Percentiles rank a stretch among this genome's conserved stretches.
Evolutionary conservation across 441 rosid genomes (phyloP).

Genomic region (Euphorbia schlechtendalii): DNA sequence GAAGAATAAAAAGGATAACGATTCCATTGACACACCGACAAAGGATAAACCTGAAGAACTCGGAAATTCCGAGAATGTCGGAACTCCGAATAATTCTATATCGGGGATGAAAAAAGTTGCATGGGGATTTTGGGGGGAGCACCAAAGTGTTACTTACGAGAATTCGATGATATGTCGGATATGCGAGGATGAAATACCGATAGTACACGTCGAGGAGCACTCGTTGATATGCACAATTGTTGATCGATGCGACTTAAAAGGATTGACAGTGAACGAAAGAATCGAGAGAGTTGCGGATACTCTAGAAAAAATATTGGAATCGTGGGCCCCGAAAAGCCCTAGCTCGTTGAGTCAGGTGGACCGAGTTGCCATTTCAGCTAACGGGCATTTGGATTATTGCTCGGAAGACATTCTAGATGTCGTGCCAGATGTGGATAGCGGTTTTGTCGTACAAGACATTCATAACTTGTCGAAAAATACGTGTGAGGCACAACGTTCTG

Average conservation of each 20-base stretch:
- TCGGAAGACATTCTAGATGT: conserved; percentile 55
- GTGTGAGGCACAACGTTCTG: conserved; percentile 30
- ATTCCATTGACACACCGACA: conserved; percentile 37
- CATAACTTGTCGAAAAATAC: conserved; percentile 39
- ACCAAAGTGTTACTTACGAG: conserved; percentile 55
- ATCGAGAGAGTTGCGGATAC: conserved; percentile 92
- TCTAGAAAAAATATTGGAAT: conserved; percentile 70
- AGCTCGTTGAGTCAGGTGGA: conserved; percentile 42
- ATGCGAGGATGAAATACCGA: conserved; percentile 99
- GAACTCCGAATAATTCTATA: conserved; percentile 45
- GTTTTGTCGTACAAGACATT: conserved; percentile 45
- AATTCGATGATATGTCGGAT: conserved; percentile 95
- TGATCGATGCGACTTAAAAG: conserved; percentile 97
- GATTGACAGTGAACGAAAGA: conserved; percentile 68
- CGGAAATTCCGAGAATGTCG: conserved; percentile 38
- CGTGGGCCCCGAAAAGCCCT: conserved; percentile 67
- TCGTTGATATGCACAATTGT: conserved; percentile 90
- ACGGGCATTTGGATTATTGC: conserved; percentile 46
- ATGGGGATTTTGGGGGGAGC: conserved; percentile 75
- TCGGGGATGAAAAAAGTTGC: conserved; percentile 39
- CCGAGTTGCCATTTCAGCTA: conserved; percentile 30
- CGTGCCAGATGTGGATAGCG: conserved; percentile 46
- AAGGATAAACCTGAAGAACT: conserved; percentile 51
- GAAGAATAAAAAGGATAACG: conserved; percentile 49
- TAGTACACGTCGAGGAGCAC: conserved; percentile 96